Percentiles rank a stretch among this genome's conserved stretches.
These are phyloP conservation scores for Amaranthus cruentus DNA, from an alignment of 148 eudicot genomes.

Conservation along the genomic window DNA sequence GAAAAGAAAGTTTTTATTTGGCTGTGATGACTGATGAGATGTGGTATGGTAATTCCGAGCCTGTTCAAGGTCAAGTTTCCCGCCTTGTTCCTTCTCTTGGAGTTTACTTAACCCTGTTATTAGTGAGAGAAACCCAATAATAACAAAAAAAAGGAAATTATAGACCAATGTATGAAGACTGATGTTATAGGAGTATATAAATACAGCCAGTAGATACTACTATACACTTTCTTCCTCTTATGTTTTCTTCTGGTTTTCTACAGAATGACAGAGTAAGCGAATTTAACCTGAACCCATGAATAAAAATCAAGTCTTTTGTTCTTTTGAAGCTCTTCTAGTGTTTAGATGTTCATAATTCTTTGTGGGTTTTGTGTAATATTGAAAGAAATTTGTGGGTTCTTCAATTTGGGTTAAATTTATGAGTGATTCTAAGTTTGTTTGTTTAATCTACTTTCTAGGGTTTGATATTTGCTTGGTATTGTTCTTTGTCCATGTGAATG, in stretches of 20 bases:
- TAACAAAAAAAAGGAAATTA: not conserved
- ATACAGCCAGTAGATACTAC: not conserved
- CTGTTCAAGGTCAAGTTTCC: conserved; percentile 18
- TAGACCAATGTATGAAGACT: too few relatives aligned
- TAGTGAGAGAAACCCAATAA: not conserved
- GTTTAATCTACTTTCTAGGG: conserved; percentile 20
- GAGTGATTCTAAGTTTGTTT: not conserved
- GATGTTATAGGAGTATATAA: not conserved
- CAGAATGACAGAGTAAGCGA: conserved; percentile 32
- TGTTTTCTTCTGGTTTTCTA: conserved; percentile 19
- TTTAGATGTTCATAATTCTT: not conserved
- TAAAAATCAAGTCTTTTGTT: not conserved
- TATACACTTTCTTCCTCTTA: not conserved
- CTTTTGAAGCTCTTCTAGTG: not conserved
- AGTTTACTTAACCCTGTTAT: conserved; percentile 21
- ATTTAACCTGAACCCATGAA: not conserved
- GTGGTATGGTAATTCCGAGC: not conserved
- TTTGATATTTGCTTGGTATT: not conserved
- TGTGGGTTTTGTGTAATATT: conserved; percentile 14
- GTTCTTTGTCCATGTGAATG: not conserved
- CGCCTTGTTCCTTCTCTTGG: conserved; percentile 16
- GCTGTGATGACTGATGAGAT: not conserved
- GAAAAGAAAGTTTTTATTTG: not conserved
- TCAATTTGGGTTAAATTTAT: conserved; percentile 1
- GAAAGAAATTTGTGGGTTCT: conserved; percentile 1